These are phyloP conservation scores for Prinsepia uniflora DNA, from an alignment of 306 rosid species.

Conservation along the genomic window DNA sequence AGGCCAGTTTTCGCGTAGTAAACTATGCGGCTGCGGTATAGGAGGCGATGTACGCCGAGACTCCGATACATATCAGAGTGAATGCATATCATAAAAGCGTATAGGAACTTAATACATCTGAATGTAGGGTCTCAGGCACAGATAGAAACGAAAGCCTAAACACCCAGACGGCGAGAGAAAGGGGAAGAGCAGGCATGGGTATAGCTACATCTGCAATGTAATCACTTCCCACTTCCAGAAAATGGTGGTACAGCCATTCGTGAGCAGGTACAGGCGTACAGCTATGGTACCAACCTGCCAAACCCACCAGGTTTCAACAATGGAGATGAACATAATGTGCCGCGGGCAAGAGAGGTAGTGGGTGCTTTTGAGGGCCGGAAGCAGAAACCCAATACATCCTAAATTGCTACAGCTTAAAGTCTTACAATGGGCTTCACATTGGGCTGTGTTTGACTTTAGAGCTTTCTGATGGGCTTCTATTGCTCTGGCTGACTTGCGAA, in stretches of 20 bases:
- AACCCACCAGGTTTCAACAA: conserved; percentile 1
- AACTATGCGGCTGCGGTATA: conserved; percentile 64
- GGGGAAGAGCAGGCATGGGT: not conserved
- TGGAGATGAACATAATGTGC: not conserved
- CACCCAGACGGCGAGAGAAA: not conserved
- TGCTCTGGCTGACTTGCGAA: too few species aligned
- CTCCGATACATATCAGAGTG: conserved; percentile 69
- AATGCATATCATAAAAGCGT: conserved; percentile 43
- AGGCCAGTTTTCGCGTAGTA: conserved; percentile 61
- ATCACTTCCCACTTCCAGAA: not conserved
- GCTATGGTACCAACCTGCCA: not conserved
- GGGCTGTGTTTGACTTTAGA: too few species aligned
- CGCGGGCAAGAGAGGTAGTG: not conserved
- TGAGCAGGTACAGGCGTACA: not conserved
- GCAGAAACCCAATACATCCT: too few species aligned
- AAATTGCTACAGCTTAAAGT: too few species aligned
- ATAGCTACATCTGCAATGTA: not conserved
- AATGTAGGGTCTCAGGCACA: conserved; percentile 6
- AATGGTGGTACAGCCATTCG: conserved; percentile 4
- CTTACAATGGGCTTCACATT: not conserved
- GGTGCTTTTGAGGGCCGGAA: not conserved
- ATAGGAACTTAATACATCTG: conserved; percentile 9
- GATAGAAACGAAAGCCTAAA: not conserved
- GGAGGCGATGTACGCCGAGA: conserved; percentile 70
- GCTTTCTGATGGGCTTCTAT: too few species aligned